Percentiles rank a stretch among this genome's conserved stretches.
phyloP scores from a whole-genome alignment of 768 basidiomycete genomes.

The Pseudohyphozyma bogoriensis region DNA sequence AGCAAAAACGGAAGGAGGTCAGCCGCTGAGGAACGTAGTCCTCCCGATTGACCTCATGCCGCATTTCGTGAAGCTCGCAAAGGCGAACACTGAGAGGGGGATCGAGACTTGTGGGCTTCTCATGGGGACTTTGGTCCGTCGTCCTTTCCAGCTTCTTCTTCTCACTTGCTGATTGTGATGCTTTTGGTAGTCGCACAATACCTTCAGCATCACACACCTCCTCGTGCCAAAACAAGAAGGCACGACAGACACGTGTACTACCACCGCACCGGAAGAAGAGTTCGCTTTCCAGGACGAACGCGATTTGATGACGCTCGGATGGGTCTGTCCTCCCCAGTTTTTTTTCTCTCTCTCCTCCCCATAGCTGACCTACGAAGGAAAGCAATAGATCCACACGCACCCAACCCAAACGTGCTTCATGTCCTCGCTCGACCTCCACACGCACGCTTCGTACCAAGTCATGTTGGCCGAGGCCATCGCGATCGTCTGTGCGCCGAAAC shows the following conservation, averaged over 20 bases:
- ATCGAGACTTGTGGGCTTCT: slow-evolving; percentile 80
- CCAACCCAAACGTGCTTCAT: slow-evolving; percentile 89
- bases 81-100: slow-evolving; percentile 64
- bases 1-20: slow-evolving; percentile 20
- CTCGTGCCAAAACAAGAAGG: slow-evolving; percentile 81
- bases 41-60: slow-evolving; percentile 65
- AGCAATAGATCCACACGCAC: slow-evolving; percentile 75
- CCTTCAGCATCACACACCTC: slow-evolving; percentile 65
- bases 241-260: slow-evolving; percentile 83
- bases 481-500: slow-evolving; percentile 77
- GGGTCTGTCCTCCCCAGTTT: slow-evolving; percentile 47
- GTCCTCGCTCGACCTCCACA: slow-evolving; percentile 88
- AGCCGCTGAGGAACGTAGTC: slow-evolving; percentile 49
- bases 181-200: slow-evolving; percentile 45
- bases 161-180: neutral
- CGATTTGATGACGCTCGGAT: slow-evolving; percentile 74
- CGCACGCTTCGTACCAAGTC: slow-evolving; percentile 75
- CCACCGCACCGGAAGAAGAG: slow-evolving; percentile 81
- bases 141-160: neutral
- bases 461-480: slow-evolving; percentile 89
- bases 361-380: neutral
- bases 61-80: slow-evolving; percentile 65
- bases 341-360: neutral
- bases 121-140: slow-evolving; percentile 48
- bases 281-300: slow-evolving; percentile 73